A percentile compares a stretch with the other conserved stretches of the same genome.
phyloP scores from a whole-genome alignment of 768 basidiomycete species.

The Amyloporia xantha region DNA sequence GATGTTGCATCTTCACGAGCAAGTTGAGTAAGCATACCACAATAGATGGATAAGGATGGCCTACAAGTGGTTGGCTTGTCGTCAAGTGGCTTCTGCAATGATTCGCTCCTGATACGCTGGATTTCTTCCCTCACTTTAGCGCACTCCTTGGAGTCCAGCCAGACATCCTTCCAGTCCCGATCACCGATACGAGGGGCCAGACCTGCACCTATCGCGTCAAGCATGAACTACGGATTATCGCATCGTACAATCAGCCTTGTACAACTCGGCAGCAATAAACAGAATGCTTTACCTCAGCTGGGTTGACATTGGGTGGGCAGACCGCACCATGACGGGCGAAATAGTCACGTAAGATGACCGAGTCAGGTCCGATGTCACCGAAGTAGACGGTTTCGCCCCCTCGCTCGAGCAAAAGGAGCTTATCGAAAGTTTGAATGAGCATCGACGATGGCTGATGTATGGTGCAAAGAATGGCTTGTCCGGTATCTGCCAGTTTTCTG shows the following conservation, averaged over 20 bases:
- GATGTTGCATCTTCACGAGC: slow-evolving; percentile 56
- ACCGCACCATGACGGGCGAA: slow-evolving; percentile 67
- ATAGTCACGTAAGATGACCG: slow-evolving; percentile 62
- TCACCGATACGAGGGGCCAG: slow-evolving; percentile 64
- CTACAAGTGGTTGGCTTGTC: slow-evolving; percentile 16
- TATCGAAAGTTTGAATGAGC: slow-evolving; percentile 83
- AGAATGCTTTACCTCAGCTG: slow-evolving; percentile 36
- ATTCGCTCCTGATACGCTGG: slow-evolving; percentile 30
- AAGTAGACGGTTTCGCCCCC: slow-evolving; percentile 95
- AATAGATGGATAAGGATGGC: slow-evolving; percentile 5
- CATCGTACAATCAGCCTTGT: not conserved
- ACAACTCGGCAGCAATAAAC: not conserved
- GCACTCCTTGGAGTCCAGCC: slow-evolving; percentile 67
- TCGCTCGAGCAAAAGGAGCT: slow-evolving; percentile 56
- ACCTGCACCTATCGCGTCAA: slow-evolving; percentile 85
- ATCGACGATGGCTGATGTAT: slow-evolving; percentile 86
- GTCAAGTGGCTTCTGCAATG: slow-evolving; percentile 9
- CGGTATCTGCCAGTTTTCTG: slow-evolving; percentile 74
- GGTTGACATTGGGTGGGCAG: slow-evolving; percentile 76
- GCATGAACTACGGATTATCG: slow-evolving; percentile 49
- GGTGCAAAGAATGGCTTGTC: slow-evolving; percentile 86
- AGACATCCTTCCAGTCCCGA: slow-evolving; percentile 83
- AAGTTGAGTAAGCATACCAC: not conserved
- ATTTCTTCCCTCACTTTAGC: slow-evolving; percentile 35
- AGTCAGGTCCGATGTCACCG: slow-evolving; percentile 78